Evolutionary conservation across 768 basidiomycete species (phyloP).

Genomic region (Rhizopogon sp.): DNA sequence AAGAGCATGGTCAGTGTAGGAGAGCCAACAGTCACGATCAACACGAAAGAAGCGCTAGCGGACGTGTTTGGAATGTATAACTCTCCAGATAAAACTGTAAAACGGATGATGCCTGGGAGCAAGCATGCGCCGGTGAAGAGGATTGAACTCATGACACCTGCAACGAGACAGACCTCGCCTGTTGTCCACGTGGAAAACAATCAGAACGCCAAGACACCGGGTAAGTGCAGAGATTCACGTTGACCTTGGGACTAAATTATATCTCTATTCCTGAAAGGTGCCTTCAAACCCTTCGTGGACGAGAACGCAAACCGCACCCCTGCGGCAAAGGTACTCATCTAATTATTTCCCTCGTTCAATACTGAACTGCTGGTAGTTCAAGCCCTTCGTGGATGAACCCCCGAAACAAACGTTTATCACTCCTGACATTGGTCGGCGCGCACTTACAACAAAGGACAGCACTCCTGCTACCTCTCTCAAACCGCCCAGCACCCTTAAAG

Average conservation of each 20-base stretch:
- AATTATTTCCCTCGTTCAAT: background rate
- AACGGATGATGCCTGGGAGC: slow-evolving; percentile 51
- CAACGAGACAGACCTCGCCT: slow-evolving; percentile 27
- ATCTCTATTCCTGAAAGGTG: slow-evolving; percentile 6
- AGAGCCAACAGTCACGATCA: slow-evolving; percentile 91
- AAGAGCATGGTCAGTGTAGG: slow-evolving; percentile 42
- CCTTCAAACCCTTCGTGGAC: slow-evolving; percentile 67
- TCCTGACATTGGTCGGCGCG: slow-evolving; percentile 32
- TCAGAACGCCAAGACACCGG: slow-evolving; percentile 31
- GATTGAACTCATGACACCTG: slow-evolving; percentile 49
- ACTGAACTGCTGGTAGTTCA: slow-evolving; percentile 42
- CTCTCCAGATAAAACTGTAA: slow-evolving; percentile 74
- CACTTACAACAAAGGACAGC: slow-evolving; percentile 31
- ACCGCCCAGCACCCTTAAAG: slow-evolving; percentile 24
- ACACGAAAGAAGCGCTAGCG: slow-evolving; percentile 90
- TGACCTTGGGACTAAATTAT: slow-evolving; percentile 13
- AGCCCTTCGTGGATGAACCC: slow-evolving; percentile 57
- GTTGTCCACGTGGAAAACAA: slow-evolving; percentile 26
- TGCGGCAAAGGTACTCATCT: slow-evolving; percentile 12
- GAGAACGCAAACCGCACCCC: slow-evolving; percentile 42
- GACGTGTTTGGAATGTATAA: slow-evolving; percentile 98
- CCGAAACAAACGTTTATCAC: slow-evolving; percentile 37
- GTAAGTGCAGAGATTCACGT: slow-evolving; percentile 18
- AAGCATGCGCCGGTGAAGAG: slow-evolving; percentile 71
- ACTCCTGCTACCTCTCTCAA: slow-evolving; percentile 13